phyloP scores from a whole-genome alignment of 345 rosid genomes.

The Salix caprea region DNA sequence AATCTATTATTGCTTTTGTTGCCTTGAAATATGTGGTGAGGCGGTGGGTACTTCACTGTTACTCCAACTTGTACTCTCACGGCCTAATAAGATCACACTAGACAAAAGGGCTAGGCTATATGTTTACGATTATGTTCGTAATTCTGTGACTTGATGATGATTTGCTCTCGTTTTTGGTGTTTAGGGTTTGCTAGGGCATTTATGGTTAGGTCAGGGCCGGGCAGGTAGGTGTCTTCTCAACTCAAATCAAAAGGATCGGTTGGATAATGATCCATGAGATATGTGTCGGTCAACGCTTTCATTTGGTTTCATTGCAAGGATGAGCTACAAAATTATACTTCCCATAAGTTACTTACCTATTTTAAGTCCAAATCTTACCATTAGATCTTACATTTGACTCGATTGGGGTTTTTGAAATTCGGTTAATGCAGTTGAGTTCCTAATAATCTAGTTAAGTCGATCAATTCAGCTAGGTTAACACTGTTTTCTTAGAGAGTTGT shows the following conservation, averaged over 20 bases:
- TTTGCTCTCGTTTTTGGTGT: not conserved
- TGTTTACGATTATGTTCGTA: too few species aligned
- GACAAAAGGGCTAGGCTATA: too few species aligned
- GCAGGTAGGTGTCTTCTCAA: conserved; percentile 18
- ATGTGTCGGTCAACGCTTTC: conserved; percentile 21
- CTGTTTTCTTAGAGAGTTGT: too few species aligned
- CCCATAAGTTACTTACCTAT: not conserved
- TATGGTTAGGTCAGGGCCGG: not conserved
- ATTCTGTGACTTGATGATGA: too few species aligned
- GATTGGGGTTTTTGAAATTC: too few species aligned
- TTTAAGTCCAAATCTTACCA: not conserved
- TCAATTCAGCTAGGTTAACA: too few species aligned
- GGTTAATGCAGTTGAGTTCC: too few species aligned
- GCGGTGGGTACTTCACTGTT: too few species aligned
- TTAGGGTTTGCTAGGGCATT: not conserved
- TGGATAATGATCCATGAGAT: conserved; percentile 18
- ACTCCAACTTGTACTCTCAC: too few species aligned
- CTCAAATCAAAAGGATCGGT: conserved; percentile 11
- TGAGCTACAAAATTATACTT: not conserved
- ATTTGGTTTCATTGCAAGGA: not conserved
- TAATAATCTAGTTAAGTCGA: too few species aligned
- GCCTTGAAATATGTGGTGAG: conserved; percentile 15
- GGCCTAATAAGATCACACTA: too few species aligned
- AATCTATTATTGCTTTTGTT: not conserved
- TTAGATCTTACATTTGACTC: too few species aligned